Evolutionary conservation across 1,139 yeast species (phyloP).

Genomic region (Protomyces inouyei): DNA sequence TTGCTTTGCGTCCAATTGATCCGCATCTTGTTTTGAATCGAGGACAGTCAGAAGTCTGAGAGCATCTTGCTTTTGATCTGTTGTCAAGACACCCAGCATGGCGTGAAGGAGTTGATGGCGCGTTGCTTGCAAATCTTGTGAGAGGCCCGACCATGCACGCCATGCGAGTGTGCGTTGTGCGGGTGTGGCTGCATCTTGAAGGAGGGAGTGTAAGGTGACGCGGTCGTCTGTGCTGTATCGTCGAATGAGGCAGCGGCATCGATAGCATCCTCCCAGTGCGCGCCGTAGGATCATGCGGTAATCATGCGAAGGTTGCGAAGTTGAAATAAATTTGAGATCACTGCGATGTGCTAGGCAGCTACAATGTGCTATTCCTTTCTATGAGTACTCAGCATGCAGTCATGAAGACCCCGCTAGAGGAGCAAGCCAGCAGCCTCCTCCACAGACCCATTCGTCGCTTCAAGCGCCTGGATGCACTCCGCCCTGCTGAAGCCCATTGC

Average conservation of each 20-base stretch:
- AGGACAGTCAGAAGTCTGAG: constrained; percentile 5
- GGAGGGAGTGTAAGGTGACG: neutral
- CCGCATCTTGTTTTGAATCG: constrained; percentile 8
- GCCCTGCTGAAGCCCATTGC: constrained; percentile 65
- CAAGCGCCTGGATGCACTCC: constrained; percentile 63
- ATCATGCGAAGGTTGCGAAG: neutral
- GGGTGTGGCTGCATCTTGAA: neutral
- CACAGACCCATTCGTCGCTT: constrained; percentile 65
- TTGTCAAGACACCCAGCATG: constrained; percentile 7
- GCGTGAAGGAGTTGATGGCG: constrained; percentile 9
- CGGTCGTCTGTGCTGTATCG: neutral
- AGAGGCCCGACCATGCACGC: constrained; percentile 23
- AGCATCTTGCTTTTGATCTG: constrained; percentile 17
- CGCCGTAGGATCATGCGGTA: neutral
- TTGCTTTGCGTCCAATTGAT: constrained; percentile 11
- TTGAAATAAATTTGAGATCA: neutral
- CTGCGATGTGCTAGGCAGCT: neutral
- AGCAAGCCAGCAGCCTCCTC: constrained; percentile 80
- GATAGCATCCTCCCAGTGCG: neutral
- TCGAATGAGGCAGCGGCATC: neutral
- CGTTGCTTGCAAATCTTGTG: constrained; percentile 19
- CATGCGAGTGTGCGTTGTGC: neutral
- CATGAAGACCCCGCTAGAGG: constrained; percentile 39
- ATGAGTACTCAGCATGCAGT: neutral
- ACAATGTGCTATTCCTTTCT: neutral